Evolutionary conservation across 192 early-diverging fungal genomes (phyloP).

Genomic region (Ambispora gerdemannii): DNA sequence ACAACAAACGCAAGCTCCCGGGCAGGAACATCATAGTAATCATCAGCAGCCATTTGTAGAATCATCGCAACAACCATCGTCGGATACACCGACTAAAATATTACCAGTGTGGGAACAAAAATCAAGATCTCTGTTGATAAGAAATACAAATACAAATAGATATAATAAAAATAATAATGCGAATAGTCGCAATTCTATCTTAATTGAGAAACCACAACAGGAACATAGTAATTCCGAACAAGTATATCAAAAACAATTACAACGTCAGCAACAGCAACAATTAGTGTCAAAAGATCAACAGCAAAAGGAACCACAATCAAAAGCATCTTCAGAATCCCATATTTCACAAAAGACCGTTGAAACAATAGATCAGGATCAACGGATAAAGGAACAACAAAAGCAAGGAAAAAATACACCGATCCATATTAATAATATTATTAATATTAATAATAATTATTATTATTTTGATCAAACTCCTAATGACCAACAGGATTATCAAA

Average conservation of each 20-base stretch:
- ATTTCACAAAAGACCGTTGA: background rate
- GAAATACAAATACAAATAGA: background rate
- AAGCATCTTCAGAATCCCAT: background rate
- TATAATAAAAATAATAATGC: slow-evolving; percentile 20
- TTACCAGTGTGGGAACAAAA: background rate
- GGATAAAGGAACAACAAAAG: background rate
- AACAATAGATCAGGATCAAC: background rate
- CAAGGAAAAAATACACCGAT: background rate
- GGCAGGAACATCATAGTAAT: background rate
- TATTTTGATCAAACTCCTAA: too few species aligned
- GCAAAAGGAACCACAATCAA: background rate
- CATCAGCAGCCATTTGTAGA: background rate
- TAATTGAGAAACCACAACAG: slow-evolving; percentile 36
- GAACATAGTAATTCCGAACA: slow-evolving; percentile 37
- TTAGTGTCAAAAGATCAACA: background rate
- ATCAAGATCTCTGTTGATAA: background rate
- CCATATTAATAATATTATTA: background rate
- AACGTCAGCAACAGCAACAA: background rate
- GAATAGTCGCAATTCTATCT: slow-evolving; percentile 34
- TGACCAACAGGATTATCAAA: too few species aligned
- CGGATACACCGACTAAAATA: slow-evolving; percentile 1
- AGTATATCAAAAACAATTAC: slow-evolving; percentile 16
- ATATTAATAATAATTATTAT: too few species aligned
- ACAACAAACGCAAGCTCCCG: slow-evolving; percentile 3
- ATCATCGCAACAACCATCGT: background rate